Base-by-base conservation (phyloP, 73 alveolate species). In the Blepharisma japonicum region DNA sequence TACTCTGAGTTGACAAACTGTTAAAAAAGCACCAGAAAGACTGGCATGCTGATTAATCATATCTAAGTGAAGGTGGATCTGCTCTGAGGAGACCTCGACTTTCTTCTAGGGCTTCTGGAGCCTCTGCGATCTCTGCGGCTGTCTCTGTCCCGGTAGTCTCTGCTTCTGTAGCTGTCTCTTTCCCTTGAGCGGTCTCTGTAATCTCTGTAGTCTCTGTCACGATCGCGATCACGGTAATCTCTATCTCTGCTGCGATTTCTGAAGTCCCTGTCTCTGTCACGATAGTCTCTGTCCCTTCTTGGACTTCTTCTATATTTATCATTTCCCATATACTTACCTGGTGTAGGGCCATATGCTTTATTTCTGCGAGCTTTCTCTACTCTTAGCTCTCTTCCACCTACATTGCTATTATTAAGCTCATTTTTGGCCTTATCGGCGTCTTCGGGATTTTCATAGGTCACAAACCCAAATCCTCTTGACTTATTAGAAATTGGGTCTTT, bases 321-420 rank as follows among this genome's bases (percentile, higher is more conserved):
- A 39, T 70, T 70, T 70, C 80, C 80, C 66, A 70, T 7, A 45
- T 70, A 70, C 27, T 70, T 70, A 9, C 80, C 80, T n/a, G 80
- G 80, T 7, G 80, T 70, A 39, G 80, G 66, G n/a, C 32, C 23
- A 45, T 70, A 70, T 14, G 80, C 68, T n/a, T 54, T 39, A 4
- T n/a, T 9, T 45, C 80, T 70, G 11, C 27, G 11, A 7, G 80
- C 80, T 38, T 18, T 45, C 5, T 70, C 56, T 14, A 70, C 27
- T 54, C 68, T 23, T 14, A 70, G 20, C 80, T 70, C 66, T 7
- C 80, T 9, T 7, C 80, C 80, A 5, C n/a, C 56, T 7, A 70
- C 14, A n/a, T 25, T 25, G 23, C 42, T 7, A 4, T 45, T 45
- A 5, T 70, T 70, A 1, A 70, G 20, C 2, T 70, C 46, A 7